These are phyloP conservation scores for Pseudocercospora musae DNA, from an alignment of 2,329 filamentous ascomycete genomes.

Conservation along the genomic window DNA sequence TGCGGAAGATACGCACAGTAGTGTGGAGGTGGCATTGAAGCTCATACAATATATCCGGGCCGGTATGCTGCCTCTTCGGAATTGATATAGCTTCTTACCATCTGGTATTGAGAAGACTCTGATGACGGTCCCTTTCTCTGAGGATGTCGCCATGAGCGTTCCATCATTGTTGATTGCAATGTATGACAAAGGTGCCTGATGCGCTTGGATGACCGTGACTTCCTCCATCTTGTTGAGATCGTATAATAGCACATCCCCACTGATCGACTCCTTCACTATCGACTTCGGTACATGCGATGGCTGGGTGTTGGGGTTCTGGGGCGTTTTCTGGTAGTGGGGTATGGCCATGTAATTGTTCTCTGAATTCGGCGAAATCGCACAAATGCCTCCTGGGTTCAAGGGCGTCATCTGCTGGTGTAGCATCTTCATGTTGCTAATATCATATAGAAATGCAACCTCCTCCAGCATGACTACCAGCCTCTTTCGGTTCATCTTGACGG, in stretches of 20 bases:
- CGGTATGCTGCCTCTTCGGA: slow-evolving; percentile 90
- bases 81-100: slow-evolving; percentile 92
- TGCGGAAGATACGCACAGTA: slow-evolving; percentile 92
- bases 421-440: slow-evolving; percentile 97
- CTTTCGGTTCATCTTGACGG: slow-evolving; percentile 90
- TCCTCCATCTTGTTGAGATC: slow-evolving; percentile 86
- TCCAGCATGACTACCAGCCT: slow-evolving; percentile 90
- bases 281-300: slow-evolving; percentile 82
- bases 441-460: slow-evolving; percentile 96
- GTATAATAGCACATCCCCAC: slow-evolving; percentile 88
- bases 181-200: slow-evolving; percentile 84
- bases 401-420: slow-evolving; percentile 91
- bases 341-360: slow-evolving; percentile 96
- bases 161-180: slow-evolving; percentile 91
- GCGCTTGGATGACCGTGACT: slow-evolving; percentile 92
- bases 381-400: slow-evolving; percentile 82
- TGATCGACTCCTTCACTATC: slow-evolving; percentile 66
- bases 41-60: slow-evolving; percentile 98
- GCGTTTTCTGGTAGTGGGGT: slow-evolving; percentile 67
- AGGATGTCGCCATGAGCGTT: slow-evolving; percentile 86
- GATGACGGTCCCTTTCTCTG: slow-evolving; percentile 96
- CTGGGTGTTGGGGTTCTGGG: slow-evolving; percentile 39
- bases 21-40: slow-evolving; percentile 89
- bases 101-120: slow-evolving; percentile 89
- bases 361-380: slow-evolving; percentile 86